A percentile compares a stretch with the other conserved stretches of the same genome.
Evolutionary conservation across 345 rosid genomes (phyloP).

Genomic region (Chamaenerion angustifolium): DNA sequence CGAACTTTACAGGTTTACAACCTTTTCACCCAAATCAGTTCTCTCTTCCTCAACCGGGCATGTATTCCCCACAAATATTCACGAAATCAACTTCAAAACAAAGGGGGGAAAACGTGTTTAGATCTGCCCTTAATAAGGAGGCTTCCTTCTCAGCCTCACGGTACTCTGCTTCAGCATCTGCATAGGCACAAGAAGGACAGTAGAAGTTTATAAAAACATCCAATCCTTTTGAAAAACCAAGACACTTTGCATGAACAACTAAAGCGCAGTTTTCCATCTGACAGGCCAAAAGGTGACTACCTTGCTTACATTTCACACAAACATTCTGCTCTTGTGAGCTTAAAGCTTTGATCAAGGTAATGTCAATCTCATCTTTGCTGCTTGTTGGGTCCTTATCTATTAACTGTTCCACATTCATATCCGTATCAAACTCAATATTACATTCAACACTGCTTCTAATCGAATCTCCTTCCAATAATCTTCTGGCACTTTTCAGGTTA

Average conservation of each 20-base stretch:
- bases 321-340: conserved; percentile 23
- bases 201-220: conserved; percentile 24
- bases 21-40: no score
- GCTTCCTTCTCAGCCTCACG: no score
- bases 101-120: conserved; percentile 15
- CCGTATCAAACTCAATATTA: not conserved
- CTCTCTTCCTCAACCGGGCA: no score
- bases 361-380: conserved; percentile 16
- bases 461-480: no score
- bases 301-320: conserved; percentile 41
- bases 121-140: conserved; percentile 23
- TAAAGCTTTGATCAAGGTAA: conserved; percentile 18
- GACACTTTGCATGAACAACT: no score
- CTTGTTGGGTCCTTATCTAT: conserved; percentile 12
- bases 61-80: conserved; percentile 6
- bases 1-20: no score
- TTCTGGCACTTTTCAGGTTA: no score
- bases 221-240: conserved; percentile 23
- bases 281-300: conserved; percentile 33
- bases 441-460: no score
- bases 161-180: conserved; percentile 25
- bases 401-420: not conserved
- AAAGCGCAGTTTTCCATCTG: conserved; percentile 28
- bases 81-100: conserved; percentile 8
- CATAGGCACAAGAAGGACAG: conserved; percentile 53